These are phyloP conservation scores for Triticum urartu DNA, from an alignment of 176 grass and related monocot species.

Conservation along the genomic window DNA sequence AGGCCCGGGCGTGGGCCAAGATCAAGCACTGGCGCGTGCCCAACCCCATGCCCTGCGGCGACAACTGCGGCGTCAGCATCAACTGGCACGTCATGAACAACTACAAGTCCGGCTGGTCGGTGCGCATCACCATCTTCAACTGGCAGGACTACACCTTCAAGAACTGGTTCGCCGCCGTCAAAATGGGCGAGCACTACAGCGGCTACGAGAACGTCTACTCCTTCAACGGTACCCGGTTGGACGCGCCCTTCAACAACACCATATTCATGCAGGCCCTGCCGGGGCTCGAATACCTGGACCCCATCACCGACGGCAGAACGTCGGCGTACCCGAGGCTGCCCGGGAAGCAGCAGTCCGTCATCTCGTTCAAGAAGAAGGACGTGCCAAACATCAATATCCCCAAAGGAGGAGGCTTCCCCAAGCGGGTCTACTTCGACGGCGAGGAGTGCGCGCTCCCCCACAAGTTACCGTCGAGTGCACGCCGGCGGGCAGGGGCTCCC, in stretches of 20 bases:
- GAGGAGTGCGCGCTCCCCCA: conserved; percentile 83
- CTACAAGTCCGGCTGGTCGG: conserved; percentile 79
- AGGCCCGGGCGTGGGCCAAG: conserved; percentile 76
- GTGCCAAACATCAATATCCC: conserved; percentile 49
- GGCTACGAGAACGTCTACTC: conserved; percentile 96
- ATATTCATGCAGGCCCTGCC: conserved; percentile 81
- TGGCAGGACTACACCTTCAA: conserved; percentile 92
- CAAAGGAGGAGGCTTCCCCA: conserved; percentile 66
- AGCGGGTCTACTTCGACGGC: conserved; percentile 76
- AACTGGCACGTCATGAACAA: conserved; percentile 92
- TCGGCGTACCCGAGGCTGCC: conserved; percentile 37
- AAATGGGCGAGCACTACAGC: conserved; percentile 46
- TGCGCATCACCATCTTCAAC: conserved; percentile 87
- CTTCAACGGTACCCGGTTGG: conserved; percentile 72
- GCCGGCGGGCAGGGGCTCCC: not conserved
- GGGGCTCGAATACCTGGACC: conserved; percentile 54
- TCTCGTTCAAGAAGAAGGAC: conserved; percentile 70
- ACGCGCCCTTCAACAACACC: conserved; percentile 46
- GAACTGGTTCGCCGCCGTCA: conserved; percentile 85
- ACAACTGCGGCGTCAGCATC: conserved; percentile 81
- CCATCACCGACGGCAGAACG: conserved; percentile 50
- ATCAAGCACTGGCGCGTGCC: conserved; percentile 69
- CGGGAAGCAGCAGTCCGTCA: conserved; percentile 81
- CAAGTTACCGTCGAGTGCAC: conserved; percentile 39
- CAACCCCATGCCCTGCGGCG: conserved; percentile 59